Percentiles rank a stretch among this genome's conserved stretches.
These are phyloP conservation scores for Arabidopsis arenosa DNA, from an alignment of 345 rosid species.

Conservation along the genomic window DNA sequence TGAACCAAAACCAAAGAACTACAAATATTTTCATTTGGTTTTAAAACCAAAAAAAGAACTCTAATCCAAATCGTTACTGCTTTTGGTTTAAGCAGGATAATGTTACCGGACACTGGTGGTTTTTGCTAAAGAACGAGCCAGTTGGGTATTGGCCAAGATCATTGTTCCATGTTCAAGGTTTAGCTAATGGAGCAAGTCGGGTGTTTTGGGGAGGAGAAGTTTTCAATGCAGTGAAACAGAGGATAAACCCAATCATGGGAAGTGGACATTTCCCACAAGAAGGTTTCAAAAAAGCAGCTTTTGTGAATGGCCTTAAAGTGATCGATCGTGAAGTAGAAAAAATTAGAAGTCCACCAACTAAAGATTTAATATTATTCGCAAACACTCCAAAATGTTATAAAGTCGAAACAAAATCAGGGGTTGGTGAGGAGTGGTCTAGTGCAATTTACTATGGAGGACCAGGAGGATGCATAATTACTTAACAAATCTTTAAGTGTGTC, in stretches of 20 bases:
- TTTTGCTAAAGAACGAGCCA: neutral
- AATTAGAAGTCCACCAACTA: neutral
- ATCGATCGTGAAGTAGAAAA: neutral
- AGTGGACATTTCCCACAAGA: slow-evolving; percentile 28
- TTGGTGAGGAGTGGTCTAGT: neutral
- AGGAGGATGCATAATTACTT: slow-evolving; percentile 1
- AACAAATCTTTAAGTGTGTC: neutral
- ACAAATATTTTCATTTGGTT: neutral
- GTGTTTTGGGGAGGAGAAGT: slow-evolving; percentile 39
- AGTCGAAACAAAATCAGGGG: neutral
- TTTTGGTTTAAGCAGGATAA: neutral
- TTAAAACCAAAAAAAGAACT: neutral
- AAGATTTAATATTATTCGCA: neutral
- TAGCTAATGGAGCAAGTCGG: slow-evolving; percentile 1
- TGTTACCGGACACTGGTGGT: slow-evolving; percentile 35
- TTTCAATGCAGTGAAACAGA: neutral
- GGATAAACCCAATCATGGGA: slow-evolving; percentile 29
- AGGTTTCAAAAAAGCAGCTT: slow-evolving; percentile 19
- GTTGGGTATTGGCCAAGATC: slow-evolving; percentile 43
- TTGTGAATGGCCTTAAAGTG: slow-evolving; percentile 18
- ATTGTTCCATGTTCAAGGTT: slow-evolving; percentile 7
- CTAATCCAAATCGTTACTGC: neutral
- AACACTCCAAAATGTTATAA: slow-evolving; percentile 2
- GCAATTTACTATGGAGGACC: slow-evolving; percentile 25
- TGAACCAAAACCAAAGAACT: neutral